Conservation (phyloP, 768 basidiomycete species). For the Kwoniella mangroviensis region DNA sequence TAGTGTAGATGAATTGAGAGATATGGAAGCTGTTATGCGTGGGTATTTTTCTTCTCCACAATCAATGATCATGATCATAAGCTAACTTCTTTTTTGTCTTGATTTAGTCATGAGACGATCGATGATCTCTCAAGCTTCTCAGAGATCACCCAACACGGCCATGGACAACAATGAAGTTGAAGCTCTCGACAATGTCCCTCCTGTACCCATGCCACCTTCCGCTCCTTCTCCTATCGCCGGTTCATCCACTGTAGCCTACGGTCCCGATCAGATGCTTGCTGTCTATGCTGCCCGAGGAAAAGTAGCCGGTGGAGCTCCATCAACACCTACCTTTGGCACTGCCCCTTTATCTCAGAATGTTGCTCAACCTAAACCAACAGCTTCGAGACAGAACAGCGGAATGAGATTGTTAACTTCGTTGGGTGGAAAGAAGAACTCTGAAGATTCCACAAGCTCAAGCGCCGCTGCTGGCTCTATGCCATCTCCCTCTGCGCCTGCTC, state of each 20-base stretch:
- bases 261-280: conserved; percentile 56
- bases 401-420: conserved; percentile 33
- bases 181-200: conserved; percentile 28
- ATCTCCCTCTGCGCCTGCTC: conserved; percentile 30
- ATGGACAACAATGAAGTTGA: conserved; percentile 40
- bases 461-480: conserved; percentile 16
- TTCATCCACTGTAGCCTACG: conserved; percentile 38
- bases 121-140: conserved; percentile 51
- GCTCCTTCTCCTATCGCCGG: conserved; percentile 24
- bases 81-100: not conserved
- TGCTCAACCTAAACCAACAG: conserved; percentile 23
- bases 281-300: conserved; percentile 56
- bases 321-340: conserved; percentile 21
- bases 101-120: conserved; percentile 45
- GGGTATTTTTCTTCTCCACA: conserved; percentile 18
- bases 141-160: conserved; percentile 29
- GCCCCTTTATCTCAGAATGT: conserved; percentile 5
- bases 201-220: conserved; percentile 14
- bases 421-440: conserved; percentile 24
- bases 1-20: conserved; percentile 52
- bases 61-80: conserved; percentile 1
- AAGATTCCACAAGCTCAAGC: conserved; percentile 5
- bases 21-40: conserved; percentile 54
- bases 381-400: conserved; percentile 23
- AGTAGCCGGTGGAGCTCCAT: conserved; percentile 20